Base-by-base conservation (phyloP, 257 asterid species). In the Nicotiana obtusifolia region DNA sequence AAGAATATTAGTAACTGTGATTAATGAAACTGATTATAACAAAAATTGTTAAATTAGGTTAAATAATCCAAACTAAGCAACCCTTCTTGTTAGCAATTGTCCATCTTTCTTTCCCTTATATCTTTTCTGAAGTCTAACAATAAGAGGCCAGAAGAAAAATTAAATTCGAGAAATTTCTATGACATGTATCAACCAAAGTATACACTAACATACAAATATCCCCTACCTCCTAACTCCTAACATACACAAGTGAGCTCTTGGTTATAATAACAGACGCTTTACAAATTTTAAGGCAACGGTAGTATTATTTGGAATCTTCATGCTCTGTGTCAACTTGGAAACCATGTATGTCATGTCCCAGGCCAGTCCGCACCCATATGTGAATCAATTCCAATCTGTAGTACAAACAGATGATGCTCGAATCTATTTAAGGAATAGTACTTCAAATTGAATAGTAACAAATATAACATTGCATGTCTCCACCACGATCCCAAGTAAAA, bases 341-440 rank as follows among this genome's bases (percentile, higher is more conserved):
- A 71, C 8, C 4, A 26, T 71, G 78, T 44, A 22, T 44, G 59
- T 71, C 60, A 71, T 22, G 78, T 22, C 22, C 14, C 37, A 69
- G 85, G 83, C 88, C 88, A 85, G 60, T 87, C 64, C 20, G 80
- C 81, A 79, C 76, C 76, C 82, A 86, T 80, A 61, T 81, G 85
- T 4, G 78, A 76, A 80, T 82, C 82, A 19, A 75, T 79, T 33
- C 64, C 82, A 24, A 64, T 76, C 89, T 88, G 85, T 53, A 81
- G 41, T 5, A 71, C 20, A 44, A 6, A 71, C 35, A 71, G 3
- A 71, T 22, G 5, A 71, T 44, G 60, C 49, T 71, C 37, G 22
- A 52, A 37, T 41, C 20, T 6, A 41, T 11, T 30, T n/a, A 20
- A 41, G 2, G 4, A 71, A 13, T 8, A 41, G 3, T 41, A 22